Base-by-base conservation (phyloP, 495 filamentous ascomycete species). In the Penicillium silybi region DNA sequence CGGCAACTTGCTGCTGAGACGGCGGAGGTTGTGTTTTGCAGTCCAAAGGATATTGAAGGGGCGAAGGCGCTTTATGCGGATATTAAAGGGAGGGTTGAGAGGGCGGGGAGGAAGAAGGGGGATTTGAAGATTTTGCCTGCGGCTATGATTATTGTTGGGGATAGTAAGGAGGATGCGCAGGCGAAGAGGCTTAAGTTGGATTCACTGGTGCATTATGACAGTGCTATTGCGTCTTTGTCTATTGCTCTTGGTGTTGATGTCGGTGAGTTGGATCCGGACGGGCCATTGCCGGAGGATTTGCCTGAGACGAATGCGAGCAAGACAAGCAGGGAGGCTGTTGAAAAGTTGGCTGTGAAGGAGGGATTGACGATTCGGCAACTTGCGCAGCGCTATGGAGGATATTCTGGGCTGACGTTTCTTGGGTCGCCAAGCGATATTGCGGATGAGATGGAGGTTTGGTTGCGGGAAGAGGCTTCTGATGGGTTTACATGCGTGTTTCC, bases 241-340 rank as follows among this genome's bases (percentile, higher is more conserved):
- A 66, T 80, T 22, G 51, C 62, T 4, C 65, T 82, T 6, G 78
- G 78, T 2, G 62, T 48, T 2, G 78, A 82, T 62, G 75, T 64
- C 10, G 66, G 72, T 9, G 57, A 47, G 0, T 70, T 82, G 35
- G 76, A 80, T 23, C 76, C 76, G 0, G 77, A 82, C 41, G 66
- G 54, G 1, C 71, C 71, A 0, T 57, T 82, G 19, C 79, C 78
- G n/a, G 53, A 54, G 0, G 72, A 78, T 13, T 49, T 80, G 16
- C 74, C 74, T 0, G 74, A 80, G 53, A 78, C 76, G 0, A 81
- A 81, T 52, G 76, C 74, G 10, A 80, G 77, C 63, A 77, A 80
- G 59, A 77, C 76, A 0, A 51, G 63, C n/a, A 64, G 75, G 0
- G 75, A 69, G 16, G 52, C 63, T 0, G 74, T 75, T 10, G 32